Evolutionary conservation across 306 rosid genomes (phyloP), one percentile per base, ranked within the genome.

Genomic region (Inga leiocalycina): DNA sequence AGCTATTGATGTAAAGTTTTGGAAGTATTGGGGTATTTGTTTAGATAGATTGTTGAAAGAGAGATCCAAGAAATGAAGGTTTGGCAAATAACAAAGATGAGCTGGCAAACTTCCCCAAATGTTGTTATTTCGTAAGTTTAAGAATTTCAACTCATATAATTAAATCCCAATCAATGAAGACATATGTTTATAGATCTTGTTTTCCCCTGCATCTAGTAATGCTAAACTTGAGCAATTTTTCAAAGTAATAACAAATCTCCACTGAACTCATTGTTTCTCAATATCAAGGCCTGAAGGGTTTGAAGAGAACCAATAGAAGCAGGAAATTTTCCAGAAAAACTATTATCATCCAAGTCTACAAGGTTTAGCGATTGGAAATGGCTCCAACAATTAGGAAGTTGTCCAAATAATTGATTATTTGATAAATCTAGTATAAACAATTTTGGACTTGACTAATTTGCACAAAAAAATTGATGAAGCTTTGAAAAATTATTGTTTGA

Each of bases 341-440:
- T 52, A 10, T 79, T 79, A 19, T 54, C 39, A 24, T 70, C 54
- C 35, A 79, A 37, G 12, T 79, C 77, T 10, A 79, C n/a, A n/a
- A n/a, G n/a, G n/a, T n/a, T n/a, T 41, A 79, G 41, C 12, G 32
- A 70, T 54, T 69, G 54, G 69, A 79, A 70, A 15, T 4, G 35
- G 3, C 13, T n/a, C 83, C 77, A 79, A 79, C 77, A 70, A 70
- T 79, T 8, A 9, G 70, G 64, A 15, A 65, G 83, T 22, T 59
- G 65, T 22, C 32, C 65, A 59, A 0, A 59, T 2, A 59, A 59
- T 59, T 59, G 32, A n/a, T 22, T 59, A n/a, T n/a, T n/a, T n/a
- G n/a, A n/a, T n/a, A n/a, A n/a, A n/a, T n/a, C n/a, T n/a, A n/a
- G n/a, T n/a, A n/a, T n/a, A n/a, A n/a, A n/a, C n/a, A n/a, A n/a